Evolutionary conservation across 129 eudicot species (phyloP).

Genomic region (Flaveria ramosissima): DNA sequence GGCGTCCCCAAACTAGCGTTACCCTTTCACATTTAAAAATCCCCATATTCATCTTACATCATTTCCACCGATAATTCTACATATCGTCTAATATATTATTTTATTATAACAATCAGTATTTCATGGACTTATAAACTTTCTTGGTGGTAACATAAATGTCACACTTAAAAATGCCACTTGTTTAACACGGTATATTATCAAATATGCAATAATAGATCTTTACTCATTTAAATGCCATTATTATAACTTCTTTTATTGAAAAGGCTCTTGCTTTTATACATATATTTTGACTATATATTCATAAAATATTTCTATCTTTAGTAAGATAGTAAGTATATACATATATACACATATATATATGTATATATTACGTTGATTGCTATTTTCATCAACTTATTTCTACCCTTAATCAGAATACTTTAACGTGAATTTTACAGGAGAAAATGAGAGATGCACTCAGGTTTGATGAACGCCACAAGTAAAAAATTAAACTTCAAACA

Average conservation of each 20-base stretch:
- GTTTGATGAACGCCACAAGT: no score
- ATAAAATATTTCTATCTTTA: no score
- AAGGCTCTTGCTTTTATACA: neutral
- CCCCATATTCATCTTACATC: constrained; percentile 15
- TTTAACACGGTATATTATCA: neutral
- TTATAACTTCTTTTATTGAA: neutral
- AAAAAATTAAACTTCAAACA: no score
- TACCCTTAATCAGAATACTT: no score
- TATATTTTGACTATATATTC: no score
- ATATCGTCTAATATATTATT: neutral
- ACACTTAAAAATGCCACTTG: neutral
- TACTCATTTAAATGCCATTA: neutral
- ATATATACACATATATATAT: no score
- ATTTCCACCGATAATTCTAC: constrained; percentile 31
- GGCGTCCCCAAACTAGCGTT: constrained; percentile 39
- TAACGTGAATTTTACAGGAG: no score
- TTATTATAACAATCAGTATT: neutral
- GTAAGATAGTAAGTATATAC: no score
- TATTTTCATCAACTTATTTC: no score
- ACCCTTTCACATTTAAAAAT: constrained; percentile 44
- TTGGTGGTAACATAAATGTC: neutral
- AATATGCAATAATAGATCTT: neutral
- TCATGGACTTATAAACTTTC: neutral
- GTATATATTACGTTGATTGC: no score
- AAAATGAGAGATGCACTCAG: no score